These are phyloP conservation scores for Acanthamoeba lenticulata DNA, from an alignment of 208 protist species.

Conservation along the genomic window DNA sequence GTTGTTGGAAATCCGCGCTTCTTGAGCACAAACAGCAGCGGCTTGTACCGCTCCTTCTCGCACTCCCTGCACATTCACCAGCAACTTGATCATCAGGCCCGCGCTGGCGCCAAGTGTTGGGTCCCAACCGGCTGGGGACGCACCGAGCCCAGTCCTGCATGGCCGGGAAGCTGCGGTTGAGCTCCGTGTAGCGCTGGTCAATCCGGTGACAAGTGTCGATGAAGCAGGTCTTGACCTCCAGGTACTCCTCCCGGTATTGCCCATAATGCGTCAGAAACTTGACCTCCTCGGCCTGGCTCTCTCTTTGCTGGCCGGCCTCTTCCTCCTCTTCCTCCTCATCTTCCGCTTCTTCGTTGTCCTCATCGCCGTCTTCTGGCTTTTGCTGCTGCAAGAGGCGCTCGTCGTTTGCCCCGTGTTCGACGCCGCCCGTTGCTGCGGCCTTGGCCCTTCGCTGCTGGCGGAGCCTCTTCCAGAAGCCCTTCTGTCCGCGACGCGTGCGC, in stretches of 20 bases:
- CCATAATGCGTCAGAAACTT: not conserved
- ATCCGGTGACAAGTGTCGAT: not conserved
- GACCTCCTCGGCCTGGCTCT: not conserved
- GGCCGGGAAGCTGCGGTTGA: not conserved
- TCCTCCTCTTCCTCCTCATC: not conserved
- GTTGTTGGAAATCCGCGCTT: not conserved
- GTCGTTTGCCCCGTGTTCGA: not conserved
- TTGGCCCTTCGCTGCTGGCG: not conserved
- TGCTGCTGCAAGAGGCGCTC: not conserved
- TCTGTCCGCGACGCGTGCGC: not conserved
- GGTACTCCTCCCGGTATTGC: not conserved
- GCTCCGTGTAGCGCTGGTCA: not conserved
- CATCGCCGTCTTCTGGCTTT: not conserved
- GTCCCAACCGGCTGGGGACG: not conserved
- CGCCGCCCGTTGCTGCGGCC: not conserved
- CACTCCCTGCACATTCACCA: not conserved
- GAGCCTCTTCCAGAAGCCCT: conserved; percentile 49
- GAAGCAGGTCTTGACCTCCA: not conserved
- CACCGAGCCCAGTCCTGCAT: conserved; percentile 65
- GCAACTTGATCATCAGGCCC: not conserved
- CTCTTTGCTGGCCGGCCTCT: not conserved
- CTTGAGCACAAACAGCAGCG: conserved; percentile 61
- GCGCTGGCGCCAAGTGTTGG: not conserved
- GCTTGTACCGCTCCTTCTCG: conserved; percentile 48
- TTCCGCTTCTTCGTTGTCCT: not conserved